Evolutionary conservation across 192 early-diverging fungal genomes (phyloP).

Genomic region (Rhizoclosmatium globosum): DNA sequence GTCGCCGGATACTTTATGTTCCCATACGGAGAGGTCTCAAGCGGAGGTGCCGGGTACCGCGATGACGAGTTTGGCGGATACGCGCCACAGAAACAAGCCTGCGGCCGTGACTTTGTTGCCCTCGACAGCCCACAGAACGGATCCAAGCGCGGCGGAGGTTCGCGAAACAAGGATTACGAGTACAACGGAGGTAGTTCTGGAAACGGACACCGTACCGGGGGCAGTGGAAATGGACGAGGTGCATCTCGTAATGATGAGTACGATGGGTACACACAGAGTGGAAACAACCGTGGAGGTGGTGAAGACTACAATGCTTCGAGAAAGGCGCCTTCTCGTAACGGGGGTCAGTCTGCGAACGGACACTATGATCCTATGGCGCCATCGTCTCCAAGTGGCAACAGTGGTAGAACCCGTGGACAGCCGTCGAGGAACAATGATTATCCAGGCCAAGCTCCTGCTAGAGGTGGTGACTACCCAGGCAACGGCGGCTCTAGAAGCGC

Average conservation of each 20-base stretch:
- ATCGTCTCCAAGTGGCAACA: neutral
- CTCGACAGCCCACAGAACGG: neutral
- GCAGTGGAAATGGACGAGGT: conserved; percentile 6
- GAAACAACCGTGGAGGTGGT: neutral
- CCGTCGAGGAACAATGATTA: neutral
- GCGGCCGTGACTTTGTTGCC: conserved; percentile 9
- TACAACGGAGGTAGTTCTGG: neutral
- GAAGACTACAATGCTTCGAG: conserved; percentile 6
- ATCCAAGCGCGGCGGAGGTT: neutral
- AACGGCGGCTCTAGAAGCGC: neutral
- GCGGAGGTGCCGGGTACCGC: neutral
- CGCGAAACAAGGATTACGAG: neutral
- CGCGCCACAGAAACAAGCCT: neutral
- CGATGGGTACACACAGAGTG: neutral
- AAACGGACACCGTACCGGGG: neutral
- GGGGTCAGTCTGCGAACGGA: neutral
- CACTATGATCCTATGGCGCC: conserved; percentile 1
- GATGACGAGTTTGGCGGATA: too few relatives aligned
- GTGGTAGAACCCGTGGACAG: neutral
- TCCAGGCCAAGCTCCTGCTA: neutral
- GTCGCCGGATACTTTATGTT: conserved; percentile 15
- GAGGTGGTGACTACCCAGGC: neutral
- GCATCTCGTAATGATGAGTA: neutral
- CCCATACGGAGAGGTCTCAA: conserved; percentile 7
- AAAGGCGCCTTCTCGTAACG: conserved; percentile 3